phyloP scores from a whole-genome alignment of 139 green algal genomes.

The Chlorella ohadii region DNA sequence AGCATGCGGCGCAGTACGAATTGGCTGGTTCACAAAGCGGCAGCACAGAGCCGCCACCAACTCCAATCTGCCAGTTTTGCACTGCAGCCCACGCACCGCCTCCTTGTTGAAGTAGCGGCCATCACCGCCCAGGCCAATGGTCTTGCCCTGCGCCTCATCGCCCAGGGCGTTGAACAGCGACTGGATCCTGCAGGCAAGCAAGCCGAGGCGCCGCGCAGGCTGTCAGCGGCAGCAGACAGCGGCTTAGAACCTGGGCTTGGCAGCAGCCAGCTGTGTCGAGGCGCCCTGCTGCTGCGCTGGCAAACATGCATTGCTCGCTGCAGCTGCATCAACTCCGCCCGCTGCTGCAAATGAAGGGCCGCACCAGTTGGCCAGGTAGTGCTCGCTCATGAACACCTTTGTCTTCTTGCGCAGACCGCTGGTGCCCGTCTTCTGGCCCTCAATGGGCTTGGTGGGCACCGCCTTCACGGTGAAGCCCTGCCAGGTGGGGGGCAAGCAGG shows the following conservation, averaged over 20 bases:
- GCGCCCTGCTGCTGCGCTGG: not conserved
- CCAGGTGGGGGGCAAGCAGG: too few species aligned
- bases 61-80: too few species aligned
- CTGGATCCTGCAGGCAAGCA: constrained; percentile 89
- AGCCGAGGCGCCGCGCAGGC: too few species aligned
- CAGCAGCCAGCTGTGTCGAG: too few species aligned
- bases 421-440: constrained; percentile 99
- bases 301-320: not conserved
- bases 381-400: constrained; percentile 90
- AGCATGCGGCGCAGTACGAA: too few species aligned
- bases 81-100: constrained; percentile 66
- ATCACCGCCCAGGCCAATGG: constrained; percentile 95
- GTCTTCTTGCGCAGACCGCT: constrained; percentile 98
- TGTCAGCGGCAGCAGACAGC: too few species aligned
- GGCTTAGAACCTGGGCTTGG: too few species aligned
- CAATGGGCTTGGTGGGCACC: constrained; percentile 94
- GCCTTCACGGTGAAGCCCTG: constrained; percentile 70
- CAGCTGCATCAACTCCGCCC: too few species aligned
- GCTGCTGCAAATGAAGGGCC: too few species aligned
- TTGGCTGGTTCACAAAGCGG: too few species aligned
- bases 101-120: constrained; percentile 99
- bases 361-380: constrained; percentile 99
- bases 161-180: constrained; percentile 93
- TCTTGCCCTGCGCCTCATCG: constrained; percentile 86
- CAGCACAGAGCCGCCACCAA: too few species aligned